Conservation (phyloP, 1,139 yeast genomes). For the Torulaspora pretoriensis region DNA sequence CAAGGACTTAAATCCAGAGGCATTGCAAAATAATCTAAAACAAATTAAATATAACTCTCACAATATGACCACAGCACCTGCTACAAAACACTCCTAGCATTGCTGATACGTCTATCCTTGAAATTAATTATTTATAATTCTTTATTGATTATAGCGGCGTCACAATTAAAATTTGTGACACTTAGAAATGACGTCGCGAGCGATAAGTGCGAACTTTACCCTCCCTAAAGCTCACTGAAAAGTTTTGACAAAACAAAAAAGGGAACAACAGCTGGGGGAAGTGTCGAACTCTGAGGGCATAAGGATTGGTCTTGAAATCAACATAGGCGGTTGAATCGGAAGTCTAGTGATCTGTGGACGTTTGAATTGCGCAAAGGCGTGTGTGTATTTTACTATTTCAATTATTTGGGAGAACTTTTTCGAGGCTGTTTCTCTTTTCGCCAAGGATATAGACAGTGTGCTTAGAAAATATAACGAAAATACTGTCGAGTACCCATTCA, state of each 20-base stretch:
- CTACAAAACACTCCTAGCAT: too few species aligned
- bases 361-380: neutral
- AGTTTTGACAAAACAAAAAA: constrained; percentile 6
- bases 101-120: too few species aligned
- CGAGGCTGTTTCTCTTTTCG: neutral
- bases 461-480: neutral
- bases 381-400: neutral
- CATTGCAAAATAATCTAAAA: neutral
- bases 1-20: constrained; percentile 11
- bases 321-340: neutral
- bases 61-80: too few species aligned
- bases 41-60: too few species aligned
- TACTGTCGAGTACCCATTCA: neutral
- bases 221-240: neutral
- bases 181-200: constrained; percentile 1
- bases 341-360: neutral
- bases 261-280: constrained; percentile 10
- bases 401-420: neutral
- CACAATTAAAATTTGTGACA: constrained; percentile 7
- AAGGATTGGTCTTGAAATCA: neutral
- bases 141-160: neutral
- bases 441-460: neutral
- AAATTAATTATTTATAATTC: neutral
- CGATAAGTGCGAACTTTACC: neutral
- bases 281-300: constrained; percentile 4